Base-by-base conservation (phyloP, 2,329 filamentous ascomycete genomes). In the Corynespora cassiicola region DNA sequence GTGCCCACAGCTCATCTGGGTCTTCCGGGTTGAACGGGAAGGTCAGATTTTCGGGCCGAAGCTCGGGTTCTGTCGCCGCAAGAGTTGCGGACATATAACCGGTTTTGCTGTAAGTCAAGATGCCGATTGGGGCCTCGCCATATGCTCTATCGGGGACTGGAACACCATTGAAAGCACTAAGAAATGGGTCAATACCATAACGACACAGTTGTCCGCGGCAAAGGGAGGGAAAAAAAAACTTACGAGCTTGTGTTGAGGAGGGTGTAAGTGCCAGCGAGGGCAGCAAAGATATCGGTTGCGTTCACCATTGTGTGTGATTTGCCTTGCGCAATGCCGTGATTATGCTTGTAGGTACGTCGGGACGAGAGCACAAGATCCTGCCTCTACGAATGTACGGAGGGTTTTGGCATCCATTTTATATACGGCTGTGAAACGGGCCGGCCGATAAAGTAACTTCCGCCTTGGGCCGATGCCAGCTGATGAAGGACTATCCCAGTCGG, bases 81-180 rank as follows among this genome's bases (percentile, higher is more conserved):
- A 65, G 53, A 31, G 52, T 60, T 2, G 61, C 61, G 38, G 38
- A 43, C 54, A 65, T 58, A 47, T 47, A 60, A 38, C 57, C 56
- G 2, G 34, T 17, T 3, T 39, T 34, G 4, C 51, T 50, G 55
- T 65, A 65, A 31, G 47, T 57, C 17, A 65, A 45, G 24, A 58
- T 33, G 29, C 61, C 59, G 39, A 58, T 47, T 10, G 57, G 58
- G 12, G 39, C 21, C 7, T 27, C 7, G 39, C 57, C 57, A 26
- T 59, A 59, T 17, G 54, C 47, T 1, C 21, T 30, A 21, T 61
- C 57, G 10, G 54, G 57, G 16, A 59, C 45, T 10, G 52, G 42
- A 2, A 37, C 15, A 24, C 47, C 41, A 32, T 61, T 54, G 0
- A 47, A 39, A 1, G 56, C 49, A 42, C 50, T 53, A 17, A 3